phyloP scores from a whole-genome alignment of 2,329 filamentous ascomycete species.

The Cryphonectria naterciae region DNA sequence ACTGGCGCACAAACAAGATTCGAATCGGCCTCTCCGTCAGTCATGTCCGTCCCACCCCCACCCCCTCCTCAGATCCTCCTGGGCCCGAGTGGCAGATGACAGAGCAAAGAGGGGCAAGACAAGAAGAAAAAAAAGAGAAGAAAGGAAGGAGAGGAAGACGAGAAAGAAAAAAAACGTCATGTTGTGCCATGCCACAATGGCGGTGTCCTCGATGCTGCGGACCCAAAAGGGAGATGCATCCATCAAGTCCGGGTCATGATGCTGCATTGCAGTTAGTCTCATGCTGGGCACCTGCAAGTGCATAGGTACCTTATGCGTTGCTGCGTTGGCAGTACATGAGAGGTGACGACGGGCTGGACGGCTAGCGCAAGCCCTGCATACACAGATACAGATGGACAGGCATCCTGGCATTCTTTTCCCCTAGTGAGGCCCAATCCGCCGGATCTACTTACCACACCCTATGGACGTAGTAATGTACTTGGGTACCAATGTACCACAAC shows the following conservation, averaged over 20 bases:
- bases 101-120: not conserved
- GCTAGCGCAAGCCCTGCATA: constrained; percentile 16
- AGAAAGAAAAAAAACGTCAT: constrained; percentile 17
- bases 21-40: constrained; percentile 17
- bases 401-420: not conserved
- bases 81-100: not conserved
- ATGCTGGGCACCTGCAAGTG: constrained; percentile 24
- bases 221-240: constrained; percentile 2
- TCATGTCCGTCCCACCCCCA: not conserved
- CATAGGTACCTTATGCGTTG: constrained; percentile 32
- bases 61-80: not conserved
- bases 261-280: constrained; percentile 20
- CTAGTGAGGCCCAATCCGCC: constrained; percentile 13
- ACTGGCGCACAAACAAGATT: constrained; percentile 20
- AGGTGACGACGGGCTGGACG: constrained; percentile 34
- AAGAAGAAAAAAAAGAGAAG: not conserved
- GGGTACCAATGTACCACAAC: not conserved
- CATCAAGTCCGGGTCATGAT: constrained; percentile 14
- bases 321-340: constrained; percentile 37
- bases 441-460: constrained; percentile 3
- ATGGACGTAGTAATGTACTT: not conserved
- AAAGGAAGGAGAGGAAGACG: no score
- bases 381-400: not conserved
- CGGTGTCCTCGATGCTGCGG: constrained; percentile 4
- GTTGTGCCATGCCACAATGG: constrained; percentile 2